phyloP scores from a whole-genome alignment of 2,329 filamentous ascomycete genomes.

The Cercospora brassicicola region DNA sequence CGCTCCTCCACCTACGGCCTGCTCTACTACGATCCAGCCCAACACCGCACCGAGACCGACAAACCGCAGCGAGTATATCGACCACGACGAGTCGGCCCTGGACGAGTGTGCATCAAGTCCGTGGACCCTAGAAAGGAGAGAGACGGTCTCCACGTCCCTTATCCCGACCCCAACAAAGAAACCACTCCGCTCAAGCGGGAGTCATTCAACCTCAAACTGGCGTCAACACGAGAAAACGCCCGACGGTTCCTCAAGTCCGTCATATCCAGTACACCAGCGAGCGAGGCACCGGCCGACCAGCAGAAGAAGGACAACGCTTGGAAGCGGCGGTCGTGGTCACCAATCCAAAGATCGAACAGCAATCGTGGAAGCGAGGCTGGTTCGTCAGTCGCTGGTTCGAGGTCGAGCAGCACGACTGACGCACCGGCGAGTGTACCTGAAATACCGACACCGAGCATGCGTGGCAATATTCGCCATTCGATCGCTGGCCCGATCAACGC shows the following conservation, averaged over 20 bases:
- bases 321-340: conserved; percentile 38
- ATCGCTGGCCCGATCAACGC: conserved; percentile 43
- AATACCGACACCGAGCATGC: conserved; percentile 37
- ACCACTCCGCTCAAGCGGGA: conserved; percentile 20
- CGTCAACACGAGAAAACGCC: conserved; percentile 51
- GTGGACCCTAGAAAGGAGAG: conserved; percentile 48
- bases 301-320: conserved; percentile 22
- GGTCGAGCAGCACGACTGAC: conserved; percentile 13
- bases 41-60: conserved; percentile 23
- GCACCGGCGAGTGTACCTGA: not conserved
- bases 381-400: not conserved
- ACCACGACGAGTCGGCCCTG: conserved; percentile 55
- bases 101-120: conserved; percentile 58
- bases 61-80: conserved; percentile 46
- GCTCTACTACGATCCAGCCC: conserved; percentile 29
- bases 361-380: conserved; percentile 25
- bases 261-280: conserved; percentile 34
- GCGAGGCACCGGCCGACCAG: conserved; percentile 7
- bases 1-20: conserved; percentile 30
- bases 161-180: conserved; percentile 19
- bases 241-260: conserved; percentile 53
- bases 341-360: conserved; percentile 28
- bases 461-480: conserved; percentile 43
- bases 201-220: conserved; percentile 48
- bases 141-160: conserved; percentile 22